Evolutionary conservation across 2,329 filamentous ascomycete genomes (phyloP), one percentile per base, ranked within the genome.

Genomic region (Mycosphaerella sp.): DNA sequence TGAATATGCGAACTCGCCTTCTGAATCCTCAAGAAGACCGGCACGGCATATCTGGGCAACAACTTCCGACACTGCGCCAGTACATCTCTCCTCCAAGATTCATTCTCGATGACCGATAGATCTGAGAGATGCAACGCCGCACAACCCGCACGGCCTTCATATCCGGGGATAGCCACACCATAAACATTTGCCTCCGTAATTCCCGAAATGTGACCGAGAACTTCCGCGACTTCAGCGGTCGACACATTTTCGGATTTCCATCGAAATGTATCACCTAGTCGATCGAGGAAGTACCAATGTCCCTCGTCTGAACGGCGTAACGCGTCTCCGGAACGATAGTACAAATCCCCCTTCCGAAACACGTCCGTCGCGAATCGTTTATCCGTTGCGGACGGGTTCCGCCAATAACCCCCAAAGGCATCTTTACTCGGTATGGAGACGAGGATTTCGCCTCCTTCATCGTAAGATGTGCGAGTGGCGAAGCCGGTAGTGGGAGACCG

Each of bases 41-140:
- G 87, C 1, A 90, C 85, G 0, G 87, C 87, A 65, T 90, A 90
- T 57, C 78, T 78, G 0, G 87, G 87, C n/a, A 91, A 72, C 48
- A 80, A 75, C 6, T 74, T 73, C 3, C 79, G 77, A 2, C 77
- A 75, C 63, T 84, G 78, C 57, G 73, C 75, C 39, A 87, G 70
- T 3, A 89, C 72, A 0, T 72, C 80, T 11, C 73, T 70, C 64
- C 81, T 85, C 67, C 11, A 68, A n/a, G 14, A 66, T 61, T 67
- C 70, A 0, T 70, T 63, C 65, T 84, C 70, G 70, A 85, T 83
- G 0, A 70, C 64, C 17, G 71, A 72, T 0, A 72, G 67, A 1
- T 75, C 78, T 34, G 71, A 72, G 0, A 73, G 68, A 1, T 76
- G 79, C 31, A 85, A 68, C 0, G 80, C 80, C 1, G 81, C 78